phyloP scores from a whole-genome alignment of 352 stramenopile species.

The Globisporangium ultimum region DNA sequence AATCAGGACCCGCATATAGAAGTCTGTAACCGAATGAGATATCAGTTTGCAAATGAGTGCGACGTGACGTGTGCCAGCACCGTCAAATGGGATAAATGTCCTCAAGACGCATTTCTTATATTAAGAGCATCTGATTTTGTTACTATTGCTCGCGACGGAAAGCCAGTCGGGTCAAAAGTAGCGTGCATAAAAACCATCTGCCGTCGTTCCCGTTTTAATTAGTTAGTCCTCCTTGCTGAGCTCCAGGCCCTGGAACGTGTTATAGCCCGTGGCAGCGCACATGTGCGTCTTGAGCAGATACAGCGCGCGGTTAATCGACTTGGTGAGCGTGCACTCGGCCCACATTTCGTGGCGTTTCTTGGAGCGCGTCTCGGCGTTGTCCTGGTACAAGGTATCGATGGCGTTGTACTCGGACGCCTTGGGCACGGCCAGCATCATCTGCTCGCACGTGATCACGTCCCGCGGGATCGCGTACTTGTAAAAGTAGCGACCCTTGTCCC shows the following conservation, averaged over 20 bases:
- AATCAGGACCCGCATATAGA: too few relatives aligned
- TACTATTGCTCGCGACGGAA: too few relatives aligned
- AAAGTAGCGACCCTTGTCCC: constrained; percentile 9
- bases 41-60: too few relatives aligned
- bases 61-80: too few relatives aligned
- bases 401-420: constrained; percentile 7
- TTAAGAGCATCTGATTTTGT: too few relatives aligned
- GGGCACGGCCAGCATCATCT: constrained; percentile 11
- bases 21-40: too few relatives aligned
- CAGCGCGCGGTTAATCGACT: constrained; percentile 11
- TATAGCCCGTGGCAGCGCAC: constrained; percentile 16
- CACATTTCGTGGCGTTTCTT: constrained; percentile 17
- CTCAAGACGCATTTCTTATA: too few relatives aligned
- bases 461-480: constrained; percentile 13
- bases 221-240: constrained; percentile 11
- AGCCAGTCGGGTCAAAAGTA: too few relatives aligned
- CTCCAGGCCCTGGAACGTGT: constrained; percentile 12
- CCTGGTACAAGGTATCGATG: not conserved
- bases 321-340: constrained; percentile 17
- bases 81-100: too few relatives aligned
- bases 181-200: too few relatives aligned
- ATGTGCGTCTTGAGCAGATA: constrained; percentile 12
- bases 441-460: constrained; percentile 13
- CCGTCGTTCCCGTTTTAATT: too few relatives aligned
- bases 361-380: not conserved